phyloP scores from a whole-genome alignment of 176 grass and related monocot species.

The Puya raimondii region DNA sequence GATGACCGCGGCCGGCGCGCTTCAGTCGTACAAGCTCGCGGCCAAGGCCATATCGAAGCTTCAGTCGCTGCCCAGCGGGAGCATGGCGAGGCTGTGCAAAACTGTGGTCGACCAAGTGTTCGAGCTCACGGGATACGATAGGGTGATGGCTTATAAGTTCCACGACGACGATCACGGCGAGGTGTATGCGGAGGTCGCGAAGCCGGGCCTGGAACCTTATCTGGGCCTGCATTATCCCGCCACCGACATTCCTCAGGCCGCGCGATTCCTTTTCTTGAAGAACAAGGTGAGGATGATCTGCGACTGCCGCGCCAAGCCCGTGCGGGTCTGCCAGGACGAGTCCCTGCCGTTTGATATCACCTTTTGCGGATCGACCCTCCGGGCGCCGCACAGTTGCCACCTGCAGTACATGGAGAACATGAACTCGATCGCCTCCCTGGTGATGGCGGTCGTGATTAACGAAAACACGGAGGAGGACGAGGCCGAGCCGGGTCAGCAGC shows the following conservation, averaged over 20 bases:
- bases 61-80: constrained; percentile 70
- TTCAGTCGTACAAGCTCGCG: constrained; percentile 95
- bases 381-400: constrained; percentile 82
- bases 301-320: constrained; percentile 55
- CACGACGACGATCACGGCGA: constrained; percentile 93
- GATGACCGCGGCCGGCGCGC: constrained; percentile 71
- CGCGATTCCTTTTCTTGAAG: constrained; percentile 94
- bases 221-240: constrained; percentile 86
- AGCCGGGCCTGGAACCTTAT: constrained; percentile 82
- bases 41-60: constrained; percentile 88
- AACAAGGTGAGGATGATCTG: constrained; percentile 94
- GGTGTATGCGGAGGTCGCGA: constrained; percentile 69
- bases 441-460: constrained; percentile 82
- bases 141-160: constrained; percentile 98
- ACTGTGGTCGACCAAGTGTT: constrained; percentile 77
- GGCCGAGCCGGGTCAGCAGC: constrained; percentile 17
- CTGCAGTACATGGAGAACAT: constrained; percentile 98
- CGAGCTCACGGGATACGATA: constrained; percentile 84
- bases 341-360: constrained; percentile 52
- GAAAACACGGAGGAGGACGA: constrained; percentile 50
- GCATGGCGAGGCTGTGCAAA: constrained; percentile 56
- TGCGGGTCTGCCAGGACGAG: constrained; percentile 67
- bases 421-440: constrained; percentile 87
- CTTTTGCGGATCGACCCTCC: constrained; percentile 75
- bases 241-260: constrained; percentile 87